Evolutionary conservation across 2,329 filamentous ascomycete genomes (phyloP), one percentile per base, ranked within the genome.

Genomic region (Neofusicoccum ribis): DNA sequence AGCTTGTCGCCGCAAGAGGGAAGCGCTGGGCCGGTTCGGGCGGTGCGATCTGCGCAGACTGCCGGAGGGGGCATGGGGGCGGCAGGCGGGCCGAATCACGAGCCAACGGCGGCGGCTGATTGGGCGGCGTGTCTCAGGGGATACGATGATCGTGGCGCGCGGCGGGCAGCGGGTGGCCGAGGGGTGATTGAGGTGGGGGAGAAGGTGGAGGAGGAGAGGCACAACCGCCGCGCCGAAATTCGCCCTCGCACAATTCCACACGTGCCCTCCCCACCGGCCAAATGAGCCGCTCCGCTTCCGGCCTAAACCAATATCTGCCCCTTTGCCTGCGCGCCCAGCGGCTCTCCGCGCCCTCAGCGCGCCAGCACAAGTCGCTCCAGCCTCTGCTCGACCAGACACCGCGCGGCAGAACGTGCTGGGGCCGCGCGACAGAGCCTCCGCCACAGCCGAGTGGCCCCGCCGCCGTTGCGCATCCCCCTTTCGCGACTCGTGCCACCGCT

Each of bases 251-350:
- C 37, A 20, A 49, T 31, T 31, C 27, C 27, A 49, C 23, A 49
- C 31, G 46, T 14, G 20, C 17, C 12, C 46, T 51, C 56, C 15
- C 56, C 56, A 60, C 56, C n/a, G 27, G 15, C 56, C 27, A 60
- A 60, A 60, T 60, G 56, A 60, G 41, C 43, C 43, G 15, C 41
- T 15, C 56, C 43, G 41, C 56, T 60, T 60, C 31, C 8, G 56
- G 56, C 27, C 43, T 60, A 60, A 47, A 39, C 56, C 56, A 60
- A 60, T 60, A 60, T 47, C 56, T 60, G 56, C 56, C 56, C 56
- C 56, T 60, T 60, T 46, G 41, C 52, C 7, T 14, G 5, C 20
- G 17, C 31, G 14, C 37, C 11, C 37, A 5, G 11, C 37, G 27
- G 27, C 27, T 7, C n/a, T 20, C 54, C 20, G 15, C 8, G 17